Base-by-base conservation (phyloP, 2,329 filamentous ascomycete species). In the Hirsutella thompsonii region DNA sequence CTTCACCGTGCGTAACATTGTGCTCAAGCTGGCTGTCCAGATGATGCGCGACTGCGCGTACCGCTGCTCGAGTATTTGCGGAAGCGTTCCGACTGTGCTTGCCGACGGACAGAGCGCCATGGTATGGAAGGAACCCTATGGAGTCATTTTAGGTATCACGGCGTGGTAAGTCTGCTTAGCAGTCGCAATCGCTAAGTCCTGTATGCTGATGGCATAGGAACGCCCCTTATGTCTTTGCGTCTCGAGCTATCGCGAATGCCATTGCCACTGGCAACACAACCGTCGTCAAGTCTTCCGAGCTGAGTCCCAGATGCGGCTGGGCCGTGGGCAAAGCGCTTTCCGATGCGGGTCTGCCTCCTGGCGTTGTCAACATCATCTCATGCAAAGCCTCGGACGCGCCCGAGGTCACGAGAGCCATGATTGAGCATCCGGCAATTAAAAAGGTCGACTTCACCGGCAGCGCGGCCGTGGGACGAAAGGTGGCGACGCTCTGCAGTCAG, bases 401-500 rank as follows among this genome's bases (percentile, higher is more conserved):
- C 6, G 30, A 32, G 5, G 11, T 32, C 5, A 14, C 13, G 8
- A 32, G 13, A 19, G 41, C 51, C 2, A 42, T 68, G 29, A 63
- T 69, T 36, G 49, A 53, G 4, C 55, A 60, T 29, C 53, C 54
- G 0, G 49, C 49, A 2, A 55, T 69, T 6, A 52, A 53, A 11
- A 69, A 67, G 43, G 51, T 63, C 43, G 63, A 63, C 42, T 70
- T 69, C 44, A 70, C 62, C 0, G 66, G 67, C 18, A 61, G 56
- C n/a, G 59, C 62, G 2, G 43, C 46, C 2, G 62, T 69, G 1
- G 68, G 68, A 1, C 47, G 57, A n/a, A 58, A 60, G 8, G 60
- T 70, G 32, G 61, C 59, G 2, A 47, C 47, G 1, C 49, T 52
- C 10, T 59, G 62, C 1, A 63, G 58, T 2, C 54, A 53, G 37